Evolutionary conservation across 768 basidiomycete genomes (phyloP).

Genomic region (Albatrellus ellisii): DNA sequence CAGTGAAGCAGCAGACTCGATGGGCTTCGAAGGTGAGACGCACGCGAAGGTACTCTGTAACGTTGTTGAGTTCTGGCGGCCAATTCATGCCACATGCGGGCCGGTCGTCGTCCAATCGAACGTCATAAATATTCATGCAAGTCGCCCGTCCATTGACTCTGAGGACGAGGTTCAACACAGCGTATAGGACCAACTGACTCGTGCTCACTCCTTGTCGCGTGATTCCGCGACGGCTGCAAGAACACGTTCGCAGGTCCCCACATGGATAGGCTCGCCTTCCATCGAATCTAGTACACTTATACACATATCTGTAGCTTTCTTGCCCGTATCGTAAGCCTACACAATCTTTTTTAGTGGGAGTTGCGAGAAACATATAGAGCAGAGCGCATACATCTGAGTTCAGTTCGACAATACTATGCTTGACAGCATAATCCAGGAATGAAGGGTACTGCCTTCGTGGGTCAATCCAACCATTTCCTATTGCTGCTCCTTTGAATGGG

Average conservation of each 20-base stretch:
- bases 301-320: constrained; percentile 48
- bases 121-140: constrained; percentile 93
- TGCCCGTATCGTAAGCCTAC: constrained; percentile 50
- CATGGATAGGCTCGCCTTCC: constrained; percentile 41
- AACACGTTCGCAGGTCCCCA: constrained; percentile 47
- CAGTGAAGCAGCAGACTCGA: background rate
- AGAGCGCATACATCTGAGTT: constrained; percentile 47
- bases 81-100: constrained; percentile 98
- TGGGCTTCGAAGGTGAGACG: constrained; percentile 17
- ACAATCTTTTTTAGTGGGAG: background rate
- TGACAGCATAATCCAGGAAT: constrained; percentile 76
- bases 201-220: constrained; percentile 3
- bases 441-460: constrained; percentile 77
- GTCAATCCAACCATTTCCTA: constrained; percentile 99
- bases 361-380: background rate
- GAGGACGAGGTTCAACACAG: background rate
- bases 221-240: constrained; percentile 27
- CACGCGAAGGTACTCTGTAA: constrained; percentile 74
- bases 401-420: constrained; percentile 64
- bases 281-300: constrained; percentile 29
- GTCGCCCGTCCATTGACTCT: constrained; percentile 39
- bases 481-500: constrained; percentile 68
- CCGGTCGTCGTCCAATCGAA: constrained; percentile 71
- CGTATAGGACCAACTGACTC: background rate
- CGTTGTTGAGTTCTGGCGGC: constrained; percentile 73